These are phyloP conservation scores for Endotrypanum monterogeii DNA, from an alignment of 208 protist genomes.

Conservation along the genomic window DNA sequence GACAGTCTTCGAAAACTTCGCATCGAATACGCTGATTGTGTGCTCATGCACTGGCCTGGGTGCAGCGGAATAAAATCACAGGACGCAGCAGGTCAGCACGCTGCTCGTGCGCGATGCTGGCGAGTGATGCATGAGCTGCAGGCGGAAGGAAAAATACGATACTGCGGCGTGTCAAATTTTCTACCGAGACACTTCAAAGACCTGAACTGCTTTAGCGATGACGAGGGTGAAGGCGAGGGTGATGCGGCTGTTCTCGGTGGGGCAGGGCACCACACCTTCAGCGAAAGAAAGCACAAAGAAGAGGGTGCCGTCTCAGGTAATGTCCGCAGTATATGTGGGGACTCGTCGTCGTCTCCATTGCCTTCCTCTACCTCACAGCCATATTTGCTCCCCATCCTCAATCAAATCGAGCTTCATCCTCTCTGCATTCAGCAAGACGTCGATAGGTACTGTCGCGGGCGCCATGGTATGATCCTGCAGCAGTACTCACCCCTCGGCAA, in stretches of 20 bases:
- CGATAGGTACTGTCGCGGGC: constrained; percentile 46
- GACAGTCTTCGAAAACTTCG: constrained; percentile 63
- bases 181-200: constrained; percentile 67
- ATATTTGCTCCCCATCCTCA: constrained; percentile 40
- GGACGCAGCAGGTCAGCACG: constrained; percentile 47
- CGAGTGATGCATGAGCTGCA: constrained; percentile 58
- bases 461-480: constrained; percentile 69
- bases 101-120: constrained; percentile 71
- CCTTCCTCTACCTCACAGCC: background rate
- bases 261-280: background rate
- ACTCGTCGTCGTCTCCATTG: background rate
- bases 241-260: background rate
- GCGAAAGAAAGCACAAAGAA: background rate
- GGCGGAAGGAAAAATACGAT: constrained; percentile 47
- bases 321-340: background rate
- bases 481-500: constrained; percentile 84
- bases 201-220: constrained; percentile 27
- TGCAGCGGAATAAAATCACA: constrained; percentile 55
- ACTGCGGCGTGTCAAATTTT: constrained; percentile 87
- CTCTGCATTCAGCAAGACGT: constrained; percentile 70
- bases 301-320: background rate
- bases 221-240: background rate
- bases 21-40: constrained; percentile 72
- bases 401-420: constrained; percentile 91
- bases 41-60: constrained; percentile 87